Evolutionary conservation across 345 rosid genomes (phyloP).

Genomic region (Triadica sebifera): DNA sequence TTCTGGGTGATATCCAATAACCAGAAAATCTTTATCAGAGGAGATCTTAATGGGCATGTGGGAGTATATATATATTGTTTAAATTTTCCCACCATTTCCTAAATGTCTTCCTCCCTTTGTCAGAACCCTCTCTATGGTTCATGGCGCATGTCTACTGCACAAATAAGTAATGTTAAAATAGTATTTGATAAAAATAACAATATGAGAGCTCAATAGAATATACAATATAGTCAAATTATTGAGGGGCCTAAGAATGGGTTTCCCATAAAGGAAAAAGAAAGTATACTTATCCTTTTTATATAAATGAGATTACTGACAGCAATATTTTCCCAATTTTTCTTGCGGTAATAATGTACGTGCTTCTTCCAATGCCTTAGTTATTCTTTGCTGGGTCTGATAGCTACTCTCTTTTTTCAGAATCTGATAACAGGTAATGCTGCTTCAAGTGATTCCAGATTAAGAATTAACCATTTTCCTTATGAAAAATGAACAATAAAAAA

Average conservation of each 20-base stretch:
- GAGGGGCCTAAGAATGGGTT: background rate
- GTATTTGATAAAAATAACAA: background rate
- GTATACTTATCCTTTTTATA: background rate
- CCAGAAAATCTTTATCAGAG: no score
- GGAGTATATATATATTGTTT: no score
- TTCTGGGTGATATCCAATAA: no score
- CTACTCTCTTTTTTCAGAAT: conserved; percentile 56
- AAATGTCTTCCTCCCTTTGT: no score
- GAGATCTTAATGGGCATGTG: no score
- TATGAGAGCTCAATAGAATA: background rate
- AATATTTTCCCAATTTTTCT: conserved; percentile 12
- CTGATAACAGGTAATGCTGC: conserved; percentile 52
- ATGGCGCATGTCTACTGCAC: background rate
- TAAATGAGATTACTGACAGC: background rate
- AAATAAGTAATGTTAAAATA: background rate
- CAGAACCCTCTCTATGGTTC: conserved; percentile 1
- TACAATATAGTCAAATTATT: background rate
- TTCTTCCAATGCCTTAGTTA: conserved; percentile 90
- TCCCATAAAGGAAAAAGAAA: background rate
- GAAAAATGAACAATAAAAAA: background rate
- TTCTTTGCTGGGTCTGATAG: conserved; percentile 80
- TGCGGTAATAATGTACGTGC: conserved; percentile 88
- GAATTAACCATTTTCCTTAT: background rate
- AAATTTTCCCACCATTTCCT: no score
- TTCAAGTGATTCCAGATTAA: conserved; percentile 1